Evolutionary conservation across 1,284 basidiomycete genomes (phyloP).

Genomic region (Vanrija sp.): DNA sequence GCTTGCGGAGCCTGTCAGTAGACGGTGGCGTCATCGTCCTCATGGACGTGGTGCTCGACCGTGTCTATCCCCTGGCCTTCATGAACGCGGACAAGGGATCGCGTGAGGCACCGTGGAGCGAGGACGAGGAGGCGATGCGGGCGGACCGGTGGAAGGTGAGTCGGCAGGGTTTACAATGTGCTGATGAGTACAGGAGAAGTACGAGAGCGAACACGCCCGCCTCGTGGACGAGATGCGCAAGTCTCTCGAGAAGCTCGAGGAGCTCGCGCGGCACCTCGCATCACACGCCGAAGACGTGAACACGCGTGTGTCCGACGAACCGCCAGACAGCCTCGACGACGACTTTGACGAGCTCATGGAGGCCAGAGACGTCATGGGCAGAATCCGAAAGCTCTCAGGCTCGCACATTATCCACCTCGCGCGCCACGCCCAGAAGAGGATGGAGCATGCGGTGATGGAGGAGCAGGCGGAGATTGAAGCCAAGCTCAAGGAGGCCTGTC

Average conservation of each 20-base stretch:
- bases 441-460: constrained; percentile 55
- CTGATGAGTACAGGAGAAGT: constrained; percentile 29
- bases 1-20: constrained; percentile 69
- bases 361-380: constrained; percentile 32
- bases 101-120: constrained; percentile 61
- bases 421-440: constrained; percentile 55
- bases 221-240: constrained; percentile 33
- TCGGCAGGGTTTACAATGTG: background rate
- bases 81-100: constrained; percentile 55
- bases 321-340: constrained; percentile 20
- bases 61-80: constrained; percentile 53
- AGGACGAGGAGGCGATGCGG: constrained; percentile 62
- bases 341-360: constrained; percentile 40
- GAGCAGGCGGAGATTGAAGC: constrained; percentile 61
- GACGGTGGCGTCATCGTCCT: constrained; percentile 77
- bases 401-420: constrained; percentile 64
- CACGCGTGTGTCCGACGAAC: background rate
- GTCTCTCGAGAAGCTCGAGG: constrained; percentile 29
- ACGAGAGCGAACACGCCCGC: constrained; percentile 31
- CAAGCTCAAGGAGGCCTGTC: constrained; percentile 69
- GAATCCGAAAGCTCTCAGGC: constrained; percentile 51
- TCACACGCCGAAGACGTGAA: constrained; percentile 22
- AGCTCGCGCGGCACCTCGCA: constrained; percentile 21
- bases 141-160: constrained; percentile 68
- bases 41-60: constrained; percentile 71